Percentiles rank a stretch among this genome's conserved stretches.
Evolutionary conservation across 805 yeast species (phyloP).

Genomic region (Diddensiella santjacobensis): DNA sequence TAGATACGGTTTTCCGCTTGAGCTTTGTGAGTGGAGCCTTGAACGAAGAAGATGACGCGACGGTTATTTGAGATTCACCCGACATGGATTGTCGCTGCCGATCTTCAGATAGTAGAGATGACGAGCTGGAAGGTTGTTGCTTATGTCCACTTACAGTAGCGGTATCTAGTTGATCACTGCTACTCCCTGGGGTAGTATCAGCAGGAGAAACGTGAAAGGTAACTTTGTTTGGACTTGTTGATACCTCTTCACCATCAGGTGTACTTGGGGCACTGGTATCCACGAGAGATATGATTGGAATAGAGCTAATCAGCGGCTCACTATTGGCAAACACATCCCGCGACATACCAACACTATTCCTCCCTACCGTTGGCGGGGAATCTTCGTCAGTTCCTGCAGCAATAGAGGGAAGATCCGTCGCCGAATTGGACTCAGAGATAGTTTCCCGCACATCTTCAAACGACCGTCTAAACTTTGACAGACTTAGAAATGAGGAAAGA

Average conservation of each 20-base stretch:
- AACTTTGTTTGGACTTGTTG: neutral
- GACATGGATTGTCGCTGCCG: neutral
- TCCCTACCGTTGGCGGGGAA: neutral
- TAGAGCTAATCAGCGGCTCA: neutral
- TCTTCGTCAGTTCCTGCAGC: neutral
- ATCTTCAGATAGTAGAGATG: neutral
- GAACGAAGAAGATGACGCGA: conserved; percentile 1
- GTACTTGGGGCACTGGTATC: neutral
- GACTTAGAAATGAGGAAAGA: conserved; percentile 4
- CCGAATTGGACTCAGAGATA: neutral
- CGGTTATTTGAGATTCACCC: neutral
- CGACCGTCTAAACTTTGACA: conserved; percentile 16
- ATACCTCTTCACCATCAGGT: conserved; percentile 1
- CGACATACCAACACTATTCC: neutral
- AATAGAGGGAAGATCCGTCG: neutral
- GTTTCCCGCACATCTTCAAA: conserved; percentile 15
- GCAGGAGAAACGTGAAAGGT: neutral
- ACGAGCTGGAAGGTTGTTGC: conserved; percentile 9
- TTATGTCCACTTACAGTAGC: neutral
- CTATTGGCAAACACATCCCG: neutral
- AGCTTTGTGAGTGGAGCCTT: conserved; percentile 6
- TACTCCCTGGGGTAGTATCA: neutral
- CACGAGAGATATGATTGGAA: conserved; percentile 4
- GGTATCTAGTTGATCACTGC: neutral
- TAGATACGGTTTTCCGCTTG: conserved; percentile 7